These are phyloP conservation scores for Hypsizygus marmoreus DNA, from an alignment of 768 basidiomycete genomes.

Conservation along the genomic window DNA sequence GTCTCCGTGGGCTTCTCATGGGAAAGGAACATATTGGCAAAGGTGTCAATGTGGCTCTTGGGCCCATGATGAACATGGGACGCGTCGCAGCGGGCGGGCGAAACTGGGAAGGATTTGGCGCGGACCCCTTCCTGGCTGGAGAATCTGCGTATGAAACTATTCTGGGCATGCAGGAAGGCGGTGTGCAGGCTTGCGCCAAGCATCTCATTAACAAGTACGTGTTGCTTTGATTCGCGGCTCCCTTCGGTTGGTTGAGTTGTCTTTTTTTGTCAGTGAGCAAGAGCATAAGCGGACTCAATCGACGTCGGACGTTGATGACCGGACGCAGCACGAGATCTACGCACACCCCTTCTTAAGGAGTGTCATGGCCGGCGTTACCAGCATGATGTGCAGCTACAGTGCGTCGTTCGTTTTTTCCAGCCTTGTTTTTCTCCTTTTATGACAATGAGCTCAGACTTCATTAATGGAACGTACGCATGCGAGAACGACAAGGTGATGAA, in stretches of 20 bases:
- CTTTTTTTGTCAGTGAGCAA: slow-evolving; percentile 53
- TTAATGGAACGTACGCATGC: slow-evolving; percentile 76
- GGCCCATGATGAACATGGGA: slow-evolving; percentile 88
- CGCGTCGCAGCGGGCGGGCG: slow-evolving; percentile 78
- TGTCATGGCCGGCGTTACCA: slow-evolving; percentile 73
- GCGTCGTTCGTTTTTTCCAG: slow-evolving; percentile 20
- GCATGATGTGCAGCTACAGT: slow-evolving; percentile 81
- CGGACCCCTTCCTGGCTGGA: slow-evolving; percentile 85
- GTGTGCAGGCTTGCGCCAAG: slow-evolving; percentile 87
- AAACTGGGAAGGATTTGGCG: slow-evolving; percentile 97
- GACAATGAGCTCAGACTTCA: slow-evolving; percentile 43
- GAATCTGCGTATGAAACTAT: slow-evolving; percentile 81
- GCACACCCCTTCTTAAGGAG: slow-evolving; percentile 68
- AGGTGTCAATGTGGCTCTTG: slow-evolving; percentile 80
- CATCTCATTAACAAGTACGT: slow-evolving; percentile 77
- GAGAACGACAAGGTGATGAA: slow-evolving; percentile 73
- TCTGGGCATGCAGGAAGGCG: slow-evolving; percentile 74
- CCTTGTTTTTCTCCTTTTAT: neutral
- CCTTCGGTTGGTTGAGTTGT: neutral
- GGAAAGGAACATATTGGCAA: slow-evolving; percentile 82
- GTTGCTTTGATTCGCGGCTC: neutral
- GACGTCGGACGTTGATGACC: slow-evolving; percentile 75
- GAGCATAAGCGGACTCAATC: slow-evolving; percentile 57
- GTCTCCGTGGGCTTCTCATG: slow-evolving; percentile 75
- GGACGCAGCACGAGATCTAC: slow-evolving; percentile 78